Evolutionary conservation across 2,329 filamentous ascomycete genomes (phyloP), one percentile per base, ranked within the genome.

Genomic region (Trichoderma lentiforme): DNA sequence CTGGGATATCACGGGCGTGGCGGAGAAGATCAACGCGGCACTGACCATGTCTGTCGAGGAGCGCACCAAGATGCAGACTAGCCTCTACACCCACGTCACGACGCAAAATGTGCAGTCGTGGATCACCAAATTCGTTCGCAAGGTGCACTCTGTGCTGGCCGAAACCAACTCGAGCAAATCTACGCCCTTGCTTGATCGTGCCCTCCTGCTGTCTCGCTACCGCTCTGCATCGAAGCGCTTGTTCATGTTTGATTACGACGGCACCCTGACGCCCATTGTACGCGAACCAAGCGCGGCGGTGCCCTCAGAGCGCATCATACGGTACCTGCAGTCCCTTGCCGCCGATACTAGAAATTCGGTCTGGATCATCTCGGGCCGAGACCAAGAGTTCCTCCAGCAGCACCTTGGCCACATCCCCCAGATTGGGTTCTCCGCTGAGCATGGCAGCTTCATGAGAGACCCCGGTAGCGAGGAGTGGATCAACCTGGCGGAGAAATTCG

Each of bases 191-290:
- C 88, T 98, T 24, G 94, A 98, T 79, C 90, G 91, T 43, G 86
- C 90, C 4, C 86, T 89, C 74, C 82, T 98, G 75, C 84, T 97
- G 47, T 84, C 87, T 70, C 91, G 91, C 73, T 98, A 98, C 81
- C 89, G 90, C 73, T 84, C 87, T 51, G 90, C 94, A 4, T 88
- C 88, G 74, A 93, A 93, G 82, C 90, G 96, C 12, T 86, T 99
- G 3, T 97, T 98, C 85, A 95, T 99, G 93, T 98, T 98, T 79
- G 96, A 99, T 83, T 99, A 99, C 78, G 96, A 99, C 80, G 96
- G 96, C 62, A 99, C 96, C 0, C 87, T 99, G 70, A 98, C 96
- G 4, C 93, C 95, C 0, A 98, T 99, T 77, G 96, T 98, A 70
- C 92, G 92, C 76, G 94, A 98, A 78, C 96, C 96, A 2, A 91